Percentiles rank a stretch among this genome's conserved stretches.
Evolutionary conservation across 192 early-diverging fungal genomes (phyloP).

Genomic region (Coemansia sp.): DNA sequence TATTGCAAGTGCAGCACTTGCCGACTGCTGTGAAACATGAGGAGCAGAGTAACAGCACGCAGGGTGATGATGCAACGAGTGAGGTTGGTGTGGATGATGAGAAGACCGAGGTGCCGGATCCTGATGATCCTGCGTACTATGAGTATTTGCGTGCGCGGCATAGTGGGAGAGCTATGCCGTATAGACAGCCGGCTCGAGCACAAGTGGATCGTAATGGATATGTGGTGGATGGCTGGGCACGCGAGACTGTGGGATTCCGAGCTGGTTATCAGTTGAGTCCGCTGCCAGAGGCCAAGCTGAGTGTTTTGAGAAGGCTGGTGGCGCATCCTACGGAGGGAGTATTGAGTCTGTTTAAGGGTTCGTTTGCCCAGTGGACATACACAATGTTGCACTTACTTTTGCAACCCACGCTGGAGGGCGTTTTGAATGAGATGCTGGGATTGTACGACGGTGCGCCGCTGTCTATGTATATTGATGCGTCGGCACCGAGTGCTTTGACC

Average conservation of each 20-base stretch:
- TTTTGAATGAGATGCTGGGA: conserved; percentile 84
- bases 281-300: conserved; percentile 56
- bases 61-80: not conserved
- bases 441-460: conserved; percentile 74
- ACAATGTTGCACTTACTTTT: conserved; percentile 67
- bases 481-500: conserved; percentile 63
- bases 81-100: not conserved
- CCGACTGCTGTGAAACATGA: conserved; percentile 36
- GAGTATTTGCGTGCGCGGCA: conserved; percentile 47
- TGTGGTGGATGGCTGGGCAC: conserved; percentile 41
- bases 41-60: conserved; percentile 1
- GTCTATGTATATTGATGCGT: conserved; percentile 62
- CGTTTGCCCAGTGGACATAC: conserved; percentile 75
- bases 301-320: conserved; percentile 52
- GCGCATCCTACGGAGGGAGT: conserved; percentile 65
- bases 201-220: conserved; percentile 58
- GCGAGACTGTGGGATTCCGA: conserved; percentile 53
- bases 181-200: conserved; percentile 9
- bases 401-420: conserved; percentile 83
- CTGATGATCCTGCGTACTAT: conserved; percentile 49
- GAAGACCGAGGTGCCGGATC: conserved; percentile 27
- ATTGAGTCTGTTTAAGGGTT: conserved; percentile 57
- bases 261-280: conserved; percentile 63
- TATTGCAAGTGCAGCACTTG: conserved; percentile 73
- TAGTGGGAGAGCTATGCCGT: conserved; percentile 14